A percentile compares a stretch with the other conserved stretches of the same genome.
These are phyloP conservation scores for Flammula alnicola DNA, from an alignment of 1,284 basidiomycete species.

Conservation along the genomic window DNA sequence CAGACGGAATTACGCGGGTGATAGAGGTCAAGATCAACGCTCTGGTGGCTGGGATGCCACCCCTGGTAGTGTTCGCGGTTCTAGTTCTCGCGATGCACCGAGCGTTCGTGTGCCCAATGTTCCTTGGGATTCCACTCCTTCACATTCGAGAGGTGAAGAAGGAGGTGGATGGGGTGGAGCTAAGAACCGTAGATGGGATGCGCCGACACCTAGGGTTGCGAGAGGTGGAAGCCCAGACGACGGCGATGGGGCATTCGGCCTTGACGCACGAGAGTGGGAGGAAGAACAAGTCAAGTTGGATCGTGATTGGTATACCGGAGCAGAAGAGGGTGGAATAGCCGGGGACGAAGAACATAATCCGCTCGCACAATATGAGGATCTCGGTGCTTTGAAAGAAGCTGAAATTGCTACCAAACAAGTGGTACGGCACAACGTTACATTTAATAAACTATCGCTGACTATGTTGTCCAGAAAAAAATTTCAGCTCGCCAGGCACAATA, in stretches of 20 bases:
- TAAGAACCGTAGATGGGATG: slow-evolving; percentile 77
- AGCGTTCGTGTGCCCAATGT: slow-evolving; percentile 89
- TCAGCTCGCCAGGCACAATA: slow-evolving; percentile 95
- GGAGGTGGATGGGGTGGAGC: slow-evolving; percentile 61
- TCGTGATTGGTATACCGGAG: slow-evolving; percentile 92
- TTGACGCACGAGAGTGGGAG: slow-evolving; percentile 89
- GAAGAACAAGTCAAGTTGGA: slow-evolving; percentile 91
- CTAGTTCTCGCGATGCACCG: slow-evolving; percentile 70
- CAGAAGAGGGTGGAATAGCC: slow-evolving; percentile 84
- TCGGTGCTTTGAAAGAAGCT: slow-evolving; percentile 72
- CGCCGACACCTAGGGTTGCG: slow-evolving; percentile 77
- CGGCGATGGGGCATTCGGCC: slow-evolving; percentile 56
- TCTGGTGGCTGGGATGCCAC: slow-evolving; percentile 68
- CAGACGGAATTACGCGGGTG: slow-evolving; percentile 32
- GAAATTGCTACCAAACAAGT: slow-evolving; percentile 83
- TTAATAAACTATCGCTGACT: neutral
- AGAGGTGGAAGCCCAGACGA: slow-evolving; percentile 68
- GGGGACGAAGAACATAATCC: slow-evolving; percentile 94
- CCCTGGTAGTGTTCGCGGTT: slow-evolving; percentile 64
- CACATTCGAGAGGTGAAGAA: slow-evolving; percentile 51
- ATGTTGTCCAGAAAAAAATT: slow-evolving; percentile 67
- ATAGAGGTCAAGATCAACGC: slow-evolving; percentile 30
- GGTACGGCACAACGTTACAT: slow-evolving; percentile 42
- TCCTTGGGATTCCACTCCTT: slow-evolving; percentile 90
- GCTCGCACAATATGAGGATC: slow-evolving; percentile 88